Percentiles rank a stretch among this genome's conserved stretches.
phyloP scores from a whole-genome alignment of 345 rosid species.

The Corymbia maculata region DNA sequence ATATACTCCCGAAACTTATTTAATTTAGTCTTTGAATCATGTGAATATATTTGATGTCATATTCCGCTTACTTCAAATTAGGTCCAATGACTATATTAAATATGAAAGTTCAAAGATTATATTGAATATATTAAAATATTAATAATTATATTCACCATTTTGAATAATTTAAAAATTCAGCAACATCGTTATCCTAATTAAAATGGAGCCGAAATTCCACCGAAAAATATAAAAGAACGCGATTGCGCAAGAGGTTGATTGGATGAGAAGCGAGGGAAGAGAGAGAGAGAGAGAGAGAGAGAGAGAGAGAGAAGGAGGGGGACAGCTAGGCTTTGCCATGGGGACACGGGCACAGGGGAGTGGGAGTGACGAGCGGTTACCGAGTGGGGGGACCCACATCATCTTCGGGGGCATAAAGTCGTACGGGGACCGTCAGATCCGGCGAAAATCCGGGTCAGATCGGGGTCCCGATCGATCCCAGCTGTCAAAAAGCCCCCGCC shows the following conservation, averaged over 20 bases:
- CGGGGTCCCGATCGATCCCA: neutral
- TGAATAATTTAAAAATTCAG: too few relatives aligned
- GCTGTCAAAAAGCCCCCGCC: neutral
- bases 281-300: neutral
- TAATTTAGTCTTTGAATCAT: neutral
- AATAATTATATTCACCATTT: too few relatives aligned
- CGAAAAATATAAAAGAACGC: neutral
- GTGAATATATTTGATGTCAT: accelerated
- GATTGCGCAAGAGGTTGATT: neutral
- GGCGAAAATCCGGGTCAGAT: neutral
- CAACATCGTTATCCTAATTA: neutral
- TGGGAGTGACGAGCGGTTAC: neutral
- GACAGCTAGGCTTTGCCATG: neutral
- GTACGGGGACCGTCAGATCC: neutral
- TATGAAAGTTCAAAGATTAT: too few relatives aligned
- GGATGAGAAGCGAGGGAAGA: neutral
- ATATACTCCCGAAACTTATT: too few relatives aligned
- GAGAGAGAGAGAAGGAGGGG: neutral
- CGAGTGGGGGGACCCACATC: neutral
- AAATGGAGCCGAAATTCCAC: neutral
- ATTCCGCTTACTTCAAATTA: neutral
- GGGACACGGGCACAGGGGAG: neutral
- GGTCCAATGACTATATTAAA: accelerated
- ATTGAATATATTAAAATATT: too few relatives aligned
- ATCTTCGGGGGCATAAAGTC: neutral